A percentile compares a stretch with the other conserved stretches of the same genome.
Evolutionary conservation across 2,329 filamentous ascomycete genomes (phyloP).

Genomic region (Colletotrichum abscissum): DNA sequence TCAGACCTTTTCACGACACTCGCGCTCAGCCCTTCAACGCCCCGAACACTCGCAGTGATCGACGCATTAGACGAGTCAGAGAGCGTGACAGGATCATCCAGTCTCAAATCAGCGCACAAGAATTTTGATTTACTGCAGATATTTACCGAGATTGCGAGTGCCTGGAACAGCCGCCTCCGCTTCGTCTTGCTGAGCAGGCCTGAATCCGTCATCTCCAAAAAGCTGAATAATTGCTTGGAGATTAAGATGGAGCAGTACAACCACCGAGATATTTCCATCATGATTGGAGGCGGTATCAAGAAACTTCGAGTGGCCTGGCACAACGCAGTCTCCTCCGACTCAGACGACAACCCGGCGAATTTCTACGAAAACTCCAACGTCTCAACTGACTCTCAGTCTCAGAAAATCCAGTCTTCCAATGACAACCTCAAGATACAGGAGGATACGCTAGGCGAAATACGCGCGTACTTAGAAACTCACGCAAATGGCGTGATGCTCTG

Average conservation of each 20-base stretch:
- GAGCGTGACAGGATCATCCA: background rate
- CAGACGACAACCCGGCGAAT: rapidly evolving
- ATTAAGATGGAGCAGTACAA: background rate
- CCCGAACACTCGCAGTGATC: background rate
- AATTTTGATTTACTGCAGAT: background rate
- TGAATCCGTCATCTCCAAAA: background rate
- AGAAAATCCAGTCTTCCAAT: background rate
- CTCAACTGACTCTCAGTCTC: background rate
- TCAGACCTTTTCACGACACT: background rate
- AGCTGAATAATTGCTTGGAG: rapidly evolving
- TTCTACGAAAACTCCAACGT: background rate
- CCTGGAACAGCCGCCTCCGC: background rate
- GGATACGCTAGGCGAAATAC: background rate
- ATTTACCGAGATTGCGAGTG: rapidly evolving
- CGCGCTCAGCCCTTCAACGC: no score
- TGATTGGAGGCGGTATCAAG: background rate
- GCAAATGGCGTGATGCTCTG: no score
- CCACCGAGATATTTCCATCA: background rate
- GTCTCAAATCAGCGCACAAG: background rate
- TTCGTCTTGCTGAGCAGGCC: background rate
- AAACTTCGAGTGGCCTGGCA: background rate
- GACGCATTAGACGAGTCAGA: background rate
- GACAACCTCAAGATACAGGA: background rate
- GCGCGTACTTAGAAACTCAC: no score
- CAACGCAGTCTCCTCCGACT: background rate